phyloP scores from a whole-genome alignment of 192 early-diverging fungal genomes.

The Phycomyces nitens region DNA sequence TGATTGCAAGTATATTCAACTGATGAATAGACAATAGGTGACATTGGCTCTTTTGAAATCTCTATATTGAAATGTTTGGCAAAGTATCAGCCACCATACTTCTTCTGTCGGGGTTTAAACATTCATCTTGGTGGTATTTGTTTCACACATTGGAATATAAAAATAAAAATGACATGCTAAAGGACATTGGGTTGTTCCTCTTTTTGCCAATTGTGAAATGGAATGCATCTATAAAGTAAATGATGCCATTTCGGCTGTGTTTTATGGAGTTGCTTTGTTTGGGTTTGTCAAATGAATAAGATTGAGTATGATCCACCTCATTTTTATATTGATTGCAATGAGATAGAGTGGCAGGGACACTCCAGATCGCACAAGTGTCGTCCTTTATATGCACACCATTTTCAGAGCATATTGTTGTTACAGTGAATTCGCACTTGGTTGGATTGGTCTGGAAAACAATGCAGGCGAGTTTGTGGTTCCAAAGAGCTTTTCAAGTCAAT shows the following conservation, averaged over 20 bases:
- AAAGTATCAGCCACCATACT: no score
- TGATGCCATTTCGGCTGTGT: slow-evolving; percentile 6
- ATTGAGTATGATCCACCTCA: neutral
- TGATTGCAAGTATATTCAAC: no score
- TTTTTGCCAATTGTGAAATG: no score
- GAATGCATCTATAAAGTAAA: neutral
- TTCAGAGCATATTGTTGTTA: slow-evolving; percentile 44
- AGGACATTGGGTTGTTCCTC: no score
- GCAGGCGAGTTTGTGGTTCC: slow-evolving; percentile 35
- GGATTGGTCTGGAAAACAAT: slow-evolving; percentile 52
- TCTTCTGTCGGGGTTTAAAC: no score
- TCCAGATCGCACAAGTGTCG: slow-evolving; percentile 42
- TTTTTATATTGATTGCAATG: neutral
- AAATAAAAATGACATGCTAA: no score
- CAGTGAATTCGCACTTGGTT: slow-evolving; percentile 47
- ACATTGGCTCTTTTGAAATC: no score
- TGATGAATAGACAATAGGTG: no score
- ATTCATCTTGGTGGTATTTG: no score
- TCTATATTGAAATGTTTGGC: no score
- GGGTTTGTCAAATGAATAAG: slow-evolving; percentile 14
- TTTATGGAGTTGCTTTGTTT: slow-evolving; percentile 21
- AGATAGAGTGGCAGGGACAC: slow-evolving; percentile 21
- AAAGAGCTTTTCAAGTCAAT: no score
- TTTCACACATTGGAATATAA: no score
- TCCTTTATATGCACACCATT: slow-evolving; percentile 47